Base-by-base conservation (phyloP, 202 grass and related monocot species). In the Dendrocalamus latiflorus region DNA sequence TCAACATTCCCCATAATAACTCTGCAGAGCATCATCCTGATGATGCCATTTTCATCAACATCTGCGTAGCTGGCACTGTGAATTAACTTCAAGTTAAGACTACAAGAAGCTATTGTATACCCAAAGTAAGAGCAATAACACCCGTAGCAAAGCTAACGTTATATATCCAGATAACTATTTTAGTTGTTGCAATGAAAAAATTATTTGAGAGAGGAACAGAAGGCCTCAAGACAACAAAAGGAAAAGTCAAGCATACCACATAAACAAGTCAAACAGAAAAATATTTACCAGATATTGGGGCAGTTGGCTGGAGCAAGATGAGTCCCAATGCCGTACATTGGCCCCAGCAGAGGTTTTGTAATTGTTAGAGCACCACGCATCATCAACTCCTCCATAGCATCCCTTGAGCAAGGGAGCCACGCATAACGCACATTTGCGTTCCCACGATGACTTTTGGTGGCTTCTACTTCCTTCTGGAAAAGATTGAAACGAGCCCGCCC, bases 1-100 rank as follows among this genome's bases (percentile, higher is more conserved):
- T 98, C 95, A 86, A 84, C 67, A 64, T 91, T 95, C 33, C 91
- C 95, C 93, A 98, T 91, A 77, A 95, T 93, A 22, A 93, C 95
- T 37, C 89, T 82, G 67, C 95, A 98, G n/a, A 98, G 30, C 81
- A 93, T 84, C 83, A 98, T 87, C 65, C 78, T 90, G n/a, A 94
- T 41, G 69, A 93, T 87, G 50, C 89, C 91, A 81, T 91, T 77
- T 86, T 90, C 87, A 36, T 95, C 83, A 42, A 90, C 75, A 72
- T 93, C 91, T 50, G 89, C 72, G 34, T 89, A 83, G 51, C 48
- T 79, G 17, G 68, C 85, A 78, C 95, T 98, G 83, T 45, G 39
- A 43, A 62, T 26, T 68, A 82, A 78, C 10, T 36, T 77, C 47
- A 89, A 73, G 78, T n/a, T 86, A 72, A 86, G 88, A 78, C 49